Percentiles rank a stretch among this genome's conserved stretches.
phyloP scores from a whole-genome alignment of 176 grass and related monocot genomes.

The Poa pratensis region DNA sequence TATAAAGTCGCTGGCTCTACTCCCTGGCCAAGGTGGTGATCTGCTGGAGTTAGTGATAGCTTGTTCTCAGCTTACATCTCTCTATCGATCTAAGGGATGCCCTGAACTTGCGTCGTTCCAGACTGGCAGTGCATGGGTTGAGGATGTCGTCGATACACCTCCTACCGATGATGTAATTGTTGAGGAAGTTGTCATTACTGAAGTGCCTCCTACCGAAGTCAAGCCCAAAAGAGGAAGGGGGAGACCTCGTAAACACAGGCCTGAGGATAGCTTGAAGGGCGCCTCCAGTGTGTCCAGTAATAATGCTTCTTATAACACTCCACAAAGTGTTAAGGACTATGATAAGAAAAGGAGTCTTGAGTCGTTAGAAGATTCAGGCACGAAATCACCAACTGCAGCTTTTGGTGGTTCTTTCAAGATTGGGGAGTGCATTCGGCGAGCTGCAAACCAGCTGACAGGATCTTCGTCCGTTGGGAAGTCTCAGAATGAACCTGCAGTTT shows the following conservation, averaged over 20 bases:
- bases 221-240: constrained; percentile 80
- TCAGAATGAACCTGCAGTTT: constrained; percentile 34
- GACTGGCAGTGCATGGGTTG: constrained; percentile 60
- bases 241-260: constrained; percentile 72
- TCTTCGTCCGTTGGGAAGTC: constrained; percentile 56
- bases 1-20: constrained; percentile 60
- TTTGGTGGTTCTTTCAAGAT: constrained; percentile 90
- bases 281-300: constrained; percentile 52
- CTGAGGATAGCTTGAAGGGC: constrained; percentile 43
- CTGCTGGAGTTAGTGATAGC: constrained; percentile 67
- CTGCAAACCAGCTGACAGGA: constrained; percentile 88
- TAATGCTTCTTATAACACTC: constrained; percentile 35
- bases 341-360: constrained; percentile 61
- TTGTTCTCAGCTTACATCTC: constrained; percentile 80
- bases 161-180: constrained; percentile 29
- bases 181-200: constrained; percentile 50
- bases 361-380: constrained; percentile 54
- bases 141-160: constrained; percentile 46
- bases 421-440: constrained; percentile 92
- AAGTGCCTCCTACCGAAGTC: constrained; percentile 41
- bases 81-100: constrained; percentile 79
- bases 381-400: constrained; percentile 51
- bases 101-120: constrained; percentile 75
- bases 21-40: constrained; percentile 66
- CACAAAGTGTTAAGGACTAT: constrained; percentile 46